phyloP scores from a whole-genome alignment of 2,329 filamentous ascomycete species.

The Didymella segeticola region DNA sequence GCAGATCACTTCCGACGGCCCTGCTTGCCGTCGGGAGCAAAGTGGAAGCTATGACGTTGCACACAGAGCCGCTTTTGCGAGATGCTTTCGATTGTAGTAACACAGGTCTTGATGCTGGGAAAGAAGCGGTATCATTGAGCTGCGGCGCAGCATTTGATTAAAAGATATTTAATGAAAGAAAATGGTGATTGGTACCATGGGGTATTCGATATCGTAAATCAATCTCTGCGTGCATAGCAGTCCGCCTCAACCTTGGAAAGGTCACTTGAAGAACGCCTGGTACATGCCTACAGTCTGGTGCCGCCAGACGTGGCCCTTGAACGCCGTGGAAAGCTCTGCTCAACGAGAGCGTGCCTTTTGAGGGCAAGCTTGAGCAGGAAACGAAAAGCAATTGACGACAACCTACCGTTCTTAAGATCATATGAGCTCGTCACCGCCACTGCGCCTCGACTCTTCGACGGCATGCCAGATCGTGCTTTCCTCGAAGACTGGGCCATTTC shows the following conservation, averaged over 20 bases:
- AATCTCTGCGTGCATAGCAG: neutral
- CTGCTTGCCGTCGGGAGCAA: neutral
- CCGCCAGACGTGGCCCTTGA: conserved; percentile 7
- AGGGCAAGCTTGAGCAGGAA: neutral
- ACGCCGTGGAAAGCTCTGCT: neutral
- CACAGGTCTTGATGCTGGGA: neutral
- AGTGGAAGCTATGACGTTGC: neutral
- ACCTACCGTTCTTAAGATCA: conserved; percentile 38
- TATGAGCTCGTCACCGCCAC: conserved; percentile 79
- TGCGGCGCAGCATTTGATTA: neutral
- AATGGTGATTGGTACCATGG: conserved; percentile 2
- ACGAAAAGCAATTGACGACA: neutral
- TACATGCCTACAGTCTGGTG: conserved; percentile 5
- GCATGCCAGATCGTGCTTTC: conserved; percentile 75
- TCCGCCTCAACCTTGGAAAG: neutral
- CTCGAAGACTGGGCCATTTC: conserved; percentile 84
- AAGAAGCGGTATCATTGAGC: neutral
- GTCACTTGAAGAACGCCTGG: neutral
- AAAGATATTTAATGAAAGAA: no score
- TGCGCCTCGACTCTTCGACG: conserved; percentile 79
- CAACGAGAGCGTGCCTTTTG: neutral
- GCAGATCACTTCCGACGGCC: neutral
- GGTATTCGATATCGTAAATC: conserved; percentile 7
- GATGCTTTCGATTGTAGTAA: neutral
- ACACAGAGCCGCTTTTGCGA: neutral